Conservation (phyloP, 805 yeast genomes). For the Cyberlindnera lachancei region DNA sequence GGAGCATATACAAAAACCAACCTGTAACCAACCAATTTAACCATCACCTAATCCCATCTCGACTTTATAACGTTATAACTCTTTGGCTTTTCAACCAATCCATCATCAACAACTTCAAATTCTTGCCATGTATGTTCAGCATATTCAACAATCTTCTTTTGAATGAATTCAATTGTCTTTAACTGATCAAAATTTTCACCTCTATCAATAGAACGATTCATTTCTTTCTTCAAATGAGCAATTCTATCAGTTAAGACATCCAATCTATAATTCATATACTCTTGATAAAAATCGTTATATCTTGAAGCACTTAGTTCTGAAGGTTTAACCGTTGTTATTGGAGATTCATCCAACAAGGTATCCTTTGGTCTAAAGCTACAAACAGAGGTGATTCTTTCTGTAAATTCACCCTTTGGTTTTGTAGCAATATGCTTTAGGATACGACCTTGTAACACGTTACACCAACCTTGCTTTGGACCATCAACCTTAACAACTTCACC, state of each 20-base stretch:
- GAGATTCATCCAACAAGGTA: conserved; percentile 32
- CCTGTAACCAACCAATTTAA: too few species aligned
- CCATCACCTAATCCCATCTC: conserved; percentile 13
- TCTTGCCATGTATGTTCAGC: conserved; percentile 27
- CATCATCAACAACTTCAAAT: conserved; percentile 28
- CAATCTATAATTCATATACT: conserved; percentile 33
- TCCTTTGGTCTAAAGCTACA: conserved; percentile 35
- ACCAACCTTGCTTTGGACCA: conserved; percentile 42
- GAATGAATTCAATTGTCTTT: conserved; percentile 26
- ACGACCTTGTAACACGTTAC: conserved; percentile 42
- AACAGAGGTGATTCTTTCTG: conserved; percentile 37
- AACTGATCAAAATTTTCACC: conserved; percentile 32
- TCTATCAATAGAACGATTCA: conserved; percentile 15
- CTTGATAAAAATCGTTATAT: conserved; percentile 33
- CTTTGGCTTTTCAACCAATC: conserved; percentile 19
- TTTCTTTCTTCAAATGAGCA: conserved; percentile 19
- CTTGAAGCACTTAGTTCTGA: conserved; percentile 28
- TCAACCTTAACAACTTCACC: conserved; percentile 18
- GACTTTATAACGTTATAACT: conserved; percentile 17
- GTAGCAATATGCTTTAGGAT: conserved; percentile 40
- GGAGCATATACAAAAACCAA: too few species aligned
- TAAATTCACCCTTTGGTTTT: conserved; percentile 29
- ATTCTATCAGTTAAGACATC: conserved; percentile 27
- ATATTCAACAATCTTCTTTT: conserved; percentile 22
- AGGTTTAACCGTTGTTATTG: conserved; percentile 35